Conservation (phyloP, 306 rosid species). For the Malus orientalis region DNA sequence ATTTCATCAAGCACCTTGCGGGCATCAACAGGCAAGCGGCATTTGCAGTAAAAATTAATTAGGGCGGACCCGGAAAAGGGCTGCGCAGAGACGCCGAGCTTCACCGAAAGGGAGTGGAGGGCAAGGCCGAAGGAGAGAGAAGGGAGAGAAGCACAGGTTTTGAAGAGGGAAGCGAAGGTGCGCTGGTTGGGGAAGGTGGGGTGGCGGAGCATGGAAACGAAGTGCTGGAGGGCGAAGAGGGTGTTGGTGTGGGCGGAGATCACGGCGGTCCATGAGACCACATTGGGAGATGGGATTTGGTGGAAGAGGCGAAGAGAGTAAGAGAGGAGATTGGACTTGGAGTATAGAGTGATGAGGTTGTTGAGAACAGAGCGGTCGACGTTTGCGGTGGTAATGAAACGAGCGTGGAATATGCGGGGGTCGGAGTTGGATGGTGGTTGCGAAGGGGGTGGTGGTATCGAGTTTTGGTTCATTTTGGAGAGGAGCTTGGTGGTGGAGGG, state of each 20-base stretch:
- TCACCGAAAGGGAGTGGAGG: slow-evolving; percentile 62
- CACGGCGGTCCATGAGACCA: slow-evolving; percentile 75
- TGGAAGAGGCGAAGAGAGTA: slow-evolving; percentile 46
- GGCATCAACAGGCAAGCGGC: slow-evolving; percentile 34
- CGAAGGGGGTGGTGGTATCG: background rate
- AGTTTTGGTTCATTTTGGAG: background rate
- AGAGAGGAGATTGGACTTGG: slow-evolving; percentile 33
- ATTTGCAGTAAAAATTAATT: slow-evolving; percentile 50
- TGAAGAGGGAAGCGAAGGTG: slow-evolving; percentile 61
- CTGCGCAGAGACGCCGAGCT: slow-evolving; percentile 37
- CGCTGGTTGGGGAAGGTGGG: slow-evolving; percentile 66
- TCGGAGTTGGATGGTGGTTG: slow-evolving; percentile 19
- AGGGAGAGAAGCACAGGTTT: slow-evolving; percentile 54
- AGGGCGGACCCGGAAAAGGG: slow-evolving; percentile 67
- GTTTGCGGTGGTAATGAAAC: slow-evolving; percentile 25
- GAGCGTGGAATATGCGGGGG: slow-evolving; percentile 57
- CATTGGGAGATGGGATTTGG: slow-evolving; percentile 53
- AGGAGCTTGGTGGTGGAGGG: background rate
- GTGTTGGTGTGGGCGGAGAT: slow-evolving; percentile 56
- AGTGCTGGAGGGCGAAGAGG: slow-evolving; percentile 43
- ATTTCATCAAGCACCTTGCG: slow-evolving; percentile 65
- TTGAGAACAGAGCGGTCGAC: slow-evolving; percentile 34
- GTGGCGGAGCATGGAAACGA: slow-evolving; percentile 76
- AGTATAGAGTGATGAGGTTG: slow-evolving; percentile 55
- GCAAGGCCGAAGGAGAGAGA: slow-evolving; percentile 44